phyloP scores from a whole-genome alignment of 768 basidiomycete genomes.

The Lactarius akahatsu region DNA sequence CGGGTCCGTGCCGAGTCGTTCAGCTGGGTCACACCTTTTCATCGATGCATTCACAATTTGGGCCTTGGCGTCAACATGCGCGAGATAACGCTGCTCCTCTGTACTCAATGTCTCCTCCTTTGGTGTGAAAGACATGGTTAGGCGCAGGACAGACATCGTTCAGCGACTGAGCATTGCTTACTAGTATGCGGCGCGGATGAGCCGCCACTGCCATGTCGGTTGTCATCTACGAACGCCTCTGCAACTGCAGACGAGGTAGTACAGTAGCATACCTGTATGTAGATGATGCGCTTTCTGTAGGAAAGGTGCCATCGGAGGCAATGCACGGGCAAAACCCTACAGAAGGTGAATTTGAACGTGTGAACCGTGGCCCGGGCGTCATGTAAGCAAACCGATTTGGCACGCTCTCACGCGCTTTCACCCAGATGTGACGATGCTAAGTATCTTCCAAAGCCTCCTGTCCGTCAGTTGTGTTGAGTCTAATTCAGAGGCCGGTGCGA shows the following conservation, averaged over 20 bases:
- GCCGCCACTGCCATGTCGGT: not conserved
- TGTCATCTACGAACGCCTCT: not conserved
- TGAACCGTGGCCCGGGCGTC: no score
- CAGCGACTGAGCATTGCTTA: no score
- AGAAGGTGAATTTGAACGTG: no score
- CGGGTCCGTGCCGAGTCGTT: not conserved
- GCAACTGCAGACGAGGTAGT: no score
- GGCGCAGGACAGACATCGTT: no score
- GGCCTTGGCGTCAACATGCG: not conserved
- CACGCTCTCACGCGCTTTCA: no score
- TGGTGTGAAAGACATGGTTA: not conserved
- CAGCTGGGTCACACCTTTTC: not conserved
- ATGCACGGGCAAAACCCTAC: not conserved
- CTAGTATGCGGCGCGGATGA: no score
- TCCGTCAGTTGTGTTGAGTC: no score
- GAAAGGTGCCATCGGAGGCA: not conserved
- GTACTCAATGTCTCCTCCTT: not conserved
- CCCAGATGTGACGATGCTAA: no score
- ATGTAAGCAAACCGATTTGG: no score
- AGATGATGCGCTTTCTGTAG: not conserved
- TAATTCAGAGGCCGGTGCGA: no score
- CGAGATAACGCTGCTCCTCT: not conserved
- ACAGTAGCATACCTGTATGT: not conserved
- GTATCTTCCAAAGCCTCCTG: no score
- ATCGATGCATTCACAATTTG: not conserved